Base-by-base conservation (phyloP, 805 yeast species). In the Nakazawaea populi region DNA sequence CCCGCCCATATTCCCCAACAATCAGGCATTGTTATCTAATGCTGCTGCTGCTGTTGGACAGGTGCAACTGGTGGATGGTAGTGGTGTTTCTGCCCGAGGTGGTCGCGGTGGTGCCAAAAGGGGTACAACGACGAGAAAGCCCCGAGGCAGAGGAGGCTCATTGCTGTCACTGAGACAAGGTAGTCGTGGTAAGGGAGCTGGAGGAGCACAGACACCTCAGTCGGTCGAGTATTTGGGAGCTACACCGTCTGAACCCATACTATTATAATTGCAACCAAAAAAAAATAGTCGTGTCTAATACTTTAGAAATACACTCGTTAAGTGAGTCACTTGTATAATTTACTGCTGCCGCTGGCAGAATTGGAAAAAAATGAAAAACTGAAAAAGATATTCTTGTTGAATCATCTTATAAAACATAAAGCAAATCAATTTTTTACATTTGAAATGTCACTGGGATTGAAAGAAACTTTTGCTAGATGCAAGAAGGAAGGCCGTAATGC, bases 401-500 rank as follows among this genome's bases (percentile, higher is more conserved):
- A 18, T 18, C 24, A 18, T 18, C 24, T 18, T 18, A 18, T 18
- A 18, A 2, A 18, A 18, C 24, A 18, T 18, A 2, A 18, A 18
- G 24, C 24, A 18, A 18, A 18, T 18, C 24, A 18, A 18, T 18
- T 18, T 18, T 18, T 2, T 18, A 18, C 24, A 18, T 18, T 18
- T 10, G 44, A 42, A 35, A 79, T 80, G 85, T 74, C 85, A 48
- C 74, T 75, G 41, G 74, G 74, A 36, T 58, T 83, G 43, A 76
- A 76, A 68, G 82, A 79, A 58, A 79, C 86, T 6, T 83, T 83
- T 65, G 77, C 76, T 30, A 72, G 71, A 61, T 79, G 85, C 69
- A 80, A 80, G 56, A 60, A 69, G 51, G 86, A 82, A 60, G 77
- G 82, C 59, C 88, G 99, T 60, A 83, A 85, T 60, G 97, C 97